Evolutionary conservation across 345 rosid genomes (phyloP).

Genomic region (Salix suchowensis): DNA sequence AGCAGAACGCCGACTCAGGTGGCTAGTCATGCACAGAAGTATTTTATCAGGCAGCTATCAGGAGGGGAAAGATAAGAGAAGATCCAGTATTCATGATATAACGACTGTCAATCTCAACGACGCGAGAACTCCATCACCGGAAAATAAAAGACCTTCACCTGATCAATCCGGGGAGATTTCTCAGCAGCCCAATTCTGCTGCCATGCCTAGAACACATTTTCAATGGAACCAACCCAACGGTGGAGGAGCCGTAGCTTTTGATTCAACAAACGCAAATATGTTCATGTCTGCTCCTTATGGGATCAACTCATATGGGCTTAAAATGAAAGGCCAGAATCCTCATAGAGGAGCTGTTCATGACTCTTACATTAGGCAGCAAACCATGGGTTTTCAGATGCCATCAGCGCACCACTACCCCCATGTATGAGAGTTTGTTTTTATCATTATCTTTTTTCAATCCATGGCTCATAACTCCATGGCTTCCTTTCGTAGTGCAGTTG

Average conservation of each 20-base stretch:
- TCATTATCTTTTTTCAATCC: background rate
- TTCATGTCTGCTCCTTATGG: slow-evolving; percentile 38
- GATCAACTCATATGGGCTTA: slow-evolving; percentile 34
- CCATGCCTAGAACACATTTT: slow-evolving; percentile 37
- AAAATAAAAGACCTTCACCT: slow-evolving; percentile 35
- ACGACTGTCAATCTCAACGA: slow-evolving; percentile 37
- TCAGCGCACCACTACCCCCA: slow-evolving; percentile 38
- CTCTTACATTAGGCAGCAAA: slow-evolving; percentile 38
- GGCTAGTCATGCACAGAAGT: slow-evolving; percentile 35
- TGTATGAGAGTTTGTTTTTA: slow-evolving; percentile 29
- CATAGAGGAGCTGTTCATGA: slow-evolving; percentile 26
- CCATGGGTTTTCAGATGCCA: slow-evolving; percentile 43
- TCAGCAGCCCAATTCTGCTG: slow-evolving; percentile 28
- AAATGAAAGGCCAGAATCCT: slow-evolving; percentile 36
- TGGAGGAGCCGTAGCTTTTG: slow-evolving; percentile 36
- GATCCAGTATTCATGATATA: slow-evolving; percentile 33
- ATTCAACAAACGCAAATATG: slow-evolving; percentile 34
- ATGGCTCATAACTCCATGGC: slow-evolving; percentile 2
- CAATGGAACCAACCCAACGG: slow-evolving; percentile 46
- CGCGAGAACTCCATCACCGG: slow-evolving; percentile 47
- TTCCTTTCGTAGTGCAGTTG: background rate
- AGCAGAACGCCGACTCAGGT: slow-evolving; percentile 32
- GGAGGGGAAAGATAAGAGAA: slow-evolving; percentile 29
- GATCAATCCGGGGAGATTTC: slow-evolving; percentile 30
- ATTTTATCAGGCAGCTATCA: slow-evolving; percentile 31